Base-by-base conservation (phyloP, 192 early-diverging fungal species). In the Cetraspora pellucida region DNA sequence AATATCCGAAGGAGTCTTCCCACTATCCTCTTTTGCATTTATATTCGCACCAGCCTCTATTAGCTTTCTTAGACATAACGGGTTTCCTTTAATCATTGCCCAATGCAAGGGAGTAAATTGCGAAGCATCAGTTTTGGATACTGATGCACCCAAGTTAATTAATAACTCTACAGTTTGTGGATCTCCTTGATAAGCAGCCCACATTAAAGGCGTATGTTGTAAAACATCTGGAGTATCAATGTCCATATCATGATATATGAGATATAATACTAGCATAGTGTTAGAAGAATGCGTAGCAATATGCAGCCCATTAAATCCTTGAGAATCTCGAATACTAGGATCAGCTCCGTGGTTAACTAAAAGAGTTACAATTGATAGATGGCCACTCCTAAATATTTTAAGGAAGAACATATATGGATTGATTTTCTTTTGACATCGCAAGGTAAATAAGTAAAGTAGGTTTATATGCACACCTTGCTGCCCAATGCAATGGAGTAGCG, bases 401-500 rank as follows among this genome's bases (percentile, higher is more conserved):
- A 79, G n/a, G 19, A 27, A 21, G n/a, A 73, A 30, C 13, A 44
- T 55, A 60, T 71, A 47, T 30, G 7, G 0, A 19, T 28, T 23
- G 28, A 67, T 43, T 7, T 37, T 37, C 37, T 37, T 37, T 37
- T 7, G 37, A 37, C 7, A 37, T 37, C 37, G 1, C 37, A 37
- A 37, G 37, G 37, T 37, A 37, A 37, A 37, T 37, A 37, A 37
- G 37, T 37, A 37, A 37, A 37, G 7, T 37, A 37, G 37, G 7
- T 37, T 37, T 37, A 37, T 7, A 37, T 37, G 75, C 23, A 46
- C 14, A 91, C 88, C 93, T 87, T 59, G 91, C 80, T 25, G 96
- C 96, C 97, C 97, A 99, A 72, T 97, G 96, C 69, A 99, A 81
- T 7, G 96, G 95, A 13, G 95, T 92, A 4, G 95, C 94, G n/a